Percentiles rank a stretch among this genome's conserved stretches.
Evolutionary conservation across 2,329 filamentous ascomycete genomes (phyloP).

Genomic region (Ophiocordyceps unilateralis): DNA sequence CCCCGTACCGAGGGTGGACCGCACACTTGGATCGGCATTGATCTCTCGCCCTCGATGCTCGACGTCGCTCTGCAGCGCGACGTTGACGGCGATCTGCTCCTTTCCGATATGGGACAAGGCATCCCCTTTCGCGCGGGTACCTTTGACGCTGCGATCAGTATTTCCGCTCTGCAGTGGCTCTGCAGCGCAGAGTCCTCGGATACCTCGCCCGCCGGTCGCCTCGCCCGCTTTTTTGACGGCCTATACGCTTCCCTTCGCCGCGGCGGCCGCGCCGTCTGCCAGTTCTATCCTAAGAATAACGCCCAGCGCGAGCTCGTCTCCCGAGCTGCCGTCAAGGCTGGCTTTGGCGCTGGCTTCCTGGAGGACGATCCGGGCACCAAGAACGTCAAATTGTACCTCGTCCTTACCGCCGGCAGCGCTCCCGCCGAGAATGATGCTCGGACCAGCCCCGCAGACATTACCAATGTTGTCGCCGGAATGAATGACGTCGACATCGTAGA

Average conservation of each 20-base stretch:
- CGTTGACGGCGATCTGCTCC: constrained; percentile 81
- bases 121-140: constrained; percentile 82
- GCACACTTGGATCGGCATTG: constrained; percentile 95
- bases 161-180: constrained; percentile 94
- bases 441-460: constrained; percentile 56
- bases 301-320: constrained; percentile 84
- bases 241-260: constrained; percentile 70
- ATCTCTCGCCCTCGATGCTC: constrained; percentile 92
- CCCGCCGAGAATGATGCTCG: constrained; percentile 18
- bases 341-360: constrained; percentile 85
- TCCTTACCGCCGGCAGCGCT: constrained; percentile 67
- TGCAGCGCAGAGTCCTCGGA: constrained; percentile 89
- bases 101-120: constrained; percentile 90
- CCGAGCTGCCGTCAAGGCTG: constrained; percentile 75
- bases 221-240: constrained; percentile 81
- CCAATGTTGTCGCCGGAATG: constrained; percentile 76
- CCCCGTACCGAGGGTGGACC: constrained; percentile 57
- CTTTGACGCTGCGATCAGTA: constrained; percentile 90
- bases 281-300: constrained; percentile 97
- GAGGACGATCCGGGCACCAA: constrained; percentile 96
- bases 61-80: constrained; percentile 82
- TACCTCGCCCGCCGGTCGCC: constrained; percentile 59
- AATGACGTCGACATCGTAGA: constrained; percentile 73
- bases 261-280: constrained; percentile 81
- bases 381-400: constrained; percentile 90